A percentile compares a stretch with the other conserved stretches of the same genome.
phyloP scores from a whole-genome alignment of 352 stramenopile species.

The Globisporangium mamillatum region DNA sequence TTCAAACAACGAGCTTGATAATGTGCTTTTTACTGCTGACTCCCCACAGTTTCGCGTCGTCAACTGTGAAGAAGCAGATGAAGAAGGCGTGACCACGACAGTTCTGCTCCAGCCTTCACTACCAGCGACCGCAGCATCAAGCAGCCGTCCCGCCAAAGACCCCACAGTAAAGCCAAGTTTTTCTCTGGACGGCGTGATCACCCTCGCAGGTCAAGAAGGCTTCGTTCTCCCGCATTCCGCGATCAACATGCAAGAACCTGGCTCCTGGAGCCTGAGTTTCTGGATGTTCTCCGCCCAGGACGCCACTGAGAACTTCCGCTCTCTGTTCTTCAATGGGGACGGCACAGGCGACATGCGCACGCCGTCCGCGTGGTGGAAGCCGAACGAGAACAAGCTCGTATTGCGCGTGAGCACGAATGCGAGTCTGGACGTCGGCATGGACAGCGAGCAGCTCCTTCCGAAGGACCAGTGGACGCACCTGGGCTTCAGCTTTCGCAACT shows the following conservation, averaged over 20 bases:
- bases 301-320: constrained; percentile 54
- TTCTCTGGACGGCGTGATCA: constrained; percentile 43
- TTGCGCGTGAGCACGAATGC: constrained; percentile 63
- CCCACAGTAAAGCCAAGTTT: constrained; percentile 25
- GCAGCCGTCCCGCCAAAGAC: too few species aligned
- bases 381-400: constrained; percentile 52
- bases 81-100: neutral
- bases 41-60: constrained; percentile 21
- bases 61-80: constrained; percentile 8
- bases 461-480: constrained; percentile 66
- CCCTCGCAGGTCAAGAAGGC: constrained; percentile 41
- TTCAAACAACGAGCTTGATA: neutral
- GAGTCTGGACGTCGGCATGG: constrained; percentile 56
- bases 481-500: constrained; percentile 68
- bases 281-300: constrained; percentile 62
- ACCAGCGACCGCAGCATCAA: neutral
- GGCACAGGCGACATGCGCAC: constrained; percentile 63
- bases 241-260: constrained; percentile 33
- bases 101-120: constrained; percentile 10
- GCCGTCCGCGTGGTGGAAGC: constrained; percentile 80
- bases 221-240: constrained; percentile 40
- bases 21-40: neutral
- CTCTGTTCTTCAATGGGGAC: constrained; percentile 83
- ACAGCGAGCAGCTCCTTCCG: constrained; percentile 42
- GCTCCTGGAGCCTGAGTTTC: constrained; percentile 66